A percentile compares a stretch with the other conserved stretches of the same genome.
Evolutionary conservation across 2,329 filamentous ascomycete species (phyloP).

Genomic region (Aureobasidium pullulans): DNA sequence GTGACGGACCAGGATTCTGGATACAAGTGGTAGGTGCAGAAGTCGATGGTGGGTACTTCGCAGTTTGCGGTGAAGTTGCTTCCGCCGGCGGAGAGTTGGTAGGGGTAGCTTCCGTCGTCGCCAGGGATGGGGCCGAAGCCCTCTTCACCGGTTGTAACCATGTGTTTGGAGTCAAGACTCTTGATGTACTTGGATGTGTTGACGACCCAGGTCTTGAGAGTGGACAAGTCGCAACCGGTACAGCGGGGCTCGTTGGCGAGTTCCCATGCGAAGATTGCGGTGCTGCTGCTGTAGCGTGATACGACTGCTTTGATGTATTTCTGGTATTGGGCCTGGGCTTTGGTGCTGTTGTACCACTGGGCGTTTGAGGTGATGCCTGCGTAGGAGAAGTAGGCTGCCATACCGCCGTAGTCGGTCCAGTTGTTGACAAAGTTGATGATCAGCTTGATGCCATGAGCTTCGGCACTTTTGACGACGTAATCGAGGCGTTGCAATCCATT

Average conservation of each 20-base stretch:
- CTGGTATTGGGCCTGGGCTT: conserved; percentile 48
- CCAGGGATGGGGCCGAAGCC: conserved; percentile 33
- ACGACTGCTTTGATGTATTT: conserved; percentile 55
- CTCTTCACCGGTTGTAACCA: conserved; percentile 59
- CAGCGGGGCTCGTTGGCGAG: conserved; percentile 61
- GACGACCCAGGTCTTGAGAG: conserved; percentile 54
- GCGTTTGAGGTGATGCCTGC: conserved; percentile 45
- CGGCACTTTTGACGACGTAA: conserved; percentile 54
- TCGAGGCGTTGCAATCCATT: conserved; percentile 59
- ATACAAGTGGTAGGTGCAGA: conserved; percentile 21
- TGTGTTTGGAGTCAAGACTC: conserved; percentile 51
- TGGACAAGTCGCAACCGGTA: conserved; percentile 49
- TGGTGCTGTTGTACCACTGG: conserved; percentile 50
- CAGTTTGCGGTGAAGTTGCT: conserved; percentile 19
- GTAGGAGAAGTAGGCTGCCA: conserved; percentile 49
- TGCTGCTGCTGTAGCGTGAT: conserved; percentile 50
- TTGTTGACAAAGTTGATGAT: conserved; percentile 63
- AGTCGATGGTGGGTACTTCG: conserved; percentile 18
- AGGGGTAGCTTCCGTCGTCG: conserved; percentile 28
- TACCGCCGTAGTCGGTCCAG: conserved; percentile 56
- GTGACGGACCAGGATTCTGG: conserved; percentile 16
- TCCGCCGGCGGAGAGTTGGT: conserved; percentile 17
- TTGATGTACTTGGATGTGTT: conserved; percentile 56
- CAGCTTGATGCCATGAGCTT: conserved; percentile 53
- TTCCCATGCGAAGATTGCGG: conserved; percentile 61